A percentile compares a stretch with the other conserved stretches of the same genome.
Evolutionary conservation across 192 early-diverging fungal genomes (phyloP).

Genomic region (Thamnidium elegans): DNA sequence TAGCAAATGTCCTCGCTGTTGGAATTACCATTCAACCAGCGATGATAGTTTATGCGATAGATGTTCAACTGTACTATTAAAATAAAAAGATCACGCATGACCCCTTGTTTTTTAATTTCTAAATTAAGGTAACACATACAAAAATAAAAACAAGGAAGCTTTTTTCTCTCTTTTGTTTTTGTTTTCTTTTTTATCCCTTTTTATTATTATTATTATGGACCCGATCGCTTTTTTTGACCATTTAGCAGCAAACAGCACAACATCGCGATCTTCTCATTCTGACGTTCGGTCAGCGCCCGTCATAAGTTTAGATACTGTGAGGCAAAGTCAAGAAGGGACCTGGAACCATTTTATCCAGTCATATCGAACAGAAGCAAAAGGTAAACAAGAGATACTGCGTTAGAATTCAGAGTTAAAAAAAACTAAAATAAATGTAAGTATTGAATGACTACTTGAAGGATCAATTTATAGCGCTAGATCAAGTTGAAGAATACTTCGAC

Average conservation of each 20-base stretch:
- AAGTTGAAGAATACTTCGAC: slow-evolving; percentile 22
- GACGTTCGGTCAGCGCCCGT: background rate
- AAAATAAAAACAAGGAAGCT: too few species aligned
- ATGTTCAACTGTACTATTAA: slow-evolving; percentile 40
- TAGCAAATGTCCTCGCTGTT: slow-evolving; percentile 81
- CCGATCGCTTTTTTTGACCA: slow-evolving; percentile 10
- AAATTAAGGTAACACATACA: too few species aligned
- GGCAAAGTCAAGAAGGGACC: background rate
- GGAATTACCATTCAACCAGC: slow-evolving; percentile 56
- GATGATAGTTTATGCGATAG: slow-evolving; percentile 56
- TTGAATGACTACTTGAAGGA: background rate
- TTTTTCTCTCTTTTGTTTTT: background rate
- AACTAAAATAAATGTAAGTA: too few species aligned
- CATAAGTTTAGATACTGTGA: too few species aligned
- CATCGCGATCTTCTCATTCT: slow-evolving; percentile 1
- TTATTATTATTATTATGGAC: background rate
- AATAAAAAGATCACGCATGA: slow-evolving; percentile 2
- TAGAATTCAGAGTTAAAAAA: too few species aligned
- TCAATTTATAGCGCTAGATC: slow-evolving; percentile 11
- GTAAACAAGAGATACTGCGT: too few species aligned
- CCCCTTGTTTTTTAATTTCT: background rate
- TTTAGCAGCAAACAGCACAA: slow-evolving; percentile 11
- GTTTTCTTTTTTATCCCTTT: background rate
- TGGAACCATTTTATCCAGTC: background rate
- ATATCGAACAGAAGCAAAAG: too few species aligned